phyloP scores from a whole-genome alignment of 768 basidiomycete species.

The Tephrocybe sp. region DNA sequence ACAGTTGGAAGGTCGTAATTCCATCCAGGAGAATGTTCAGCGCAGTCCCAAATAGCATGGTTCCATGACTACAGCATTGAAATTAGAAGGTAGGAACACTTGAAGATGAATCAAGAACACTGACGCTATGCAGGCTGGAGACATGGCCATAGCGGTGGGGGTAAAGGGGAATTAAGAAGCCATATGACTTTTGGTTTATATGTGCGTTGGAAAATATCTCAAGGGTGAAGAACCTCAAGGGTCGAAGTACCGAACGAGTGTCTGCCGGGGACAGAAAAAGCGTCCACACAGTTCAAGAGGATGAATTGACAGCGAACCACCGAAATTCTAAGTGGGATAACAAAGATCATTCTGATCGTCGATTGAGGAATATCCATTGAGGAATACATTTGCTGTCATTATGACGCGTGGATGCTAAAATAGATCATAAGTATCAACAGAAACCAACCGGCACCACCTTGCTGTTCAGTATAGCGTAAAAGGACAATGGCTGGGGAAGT shows the following conservation, averaged over 20 bases:
- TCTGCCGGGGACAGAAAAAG: too few species aligned
- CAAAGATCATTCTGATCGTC: not conserved
- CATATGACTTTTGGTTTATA: not conserved
- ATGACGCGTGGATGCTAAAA: too few species aligned
- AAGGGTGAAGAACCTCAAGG: too few species aligned
- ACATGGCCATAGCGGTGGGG: constrained; percentile 1
- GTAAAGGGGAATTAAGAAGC: not conserved
- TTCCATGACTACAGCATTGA: constrained; percentile 38
- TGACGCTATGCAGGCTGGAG: constrained; percentile 36
- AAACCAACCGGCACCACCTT: too few species aligned
- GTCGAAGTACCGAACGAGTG: too few species aligned
- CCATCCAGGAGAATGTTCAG: constrained; percentile 49
- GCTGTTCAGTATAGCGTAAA: too few species aligned
- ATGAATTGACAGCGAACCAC: not conserved
- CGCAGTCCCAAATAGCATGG: constrained; percentile 47
- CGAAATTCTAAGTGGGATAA: not conserved
- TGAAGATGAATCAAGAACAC: constrained; percentile 9
- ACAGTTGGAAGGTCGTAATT: constrained; percentile 48
- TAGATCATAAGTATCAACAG: too few species aligned
- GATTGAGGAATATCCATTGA: not conserved
- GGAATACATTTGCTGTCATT: too few species aligned
- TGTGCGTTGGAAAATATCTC: not conserved
- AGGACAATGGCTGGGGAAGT: too few species aligned
- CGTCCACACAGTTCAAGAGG: not conserved
- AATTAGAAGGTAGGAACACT: not conserved